phyloP scores from a whole-genome alignment of 164 flowering plant genomes.

The grape (Vitis vinifera) region DNA sequence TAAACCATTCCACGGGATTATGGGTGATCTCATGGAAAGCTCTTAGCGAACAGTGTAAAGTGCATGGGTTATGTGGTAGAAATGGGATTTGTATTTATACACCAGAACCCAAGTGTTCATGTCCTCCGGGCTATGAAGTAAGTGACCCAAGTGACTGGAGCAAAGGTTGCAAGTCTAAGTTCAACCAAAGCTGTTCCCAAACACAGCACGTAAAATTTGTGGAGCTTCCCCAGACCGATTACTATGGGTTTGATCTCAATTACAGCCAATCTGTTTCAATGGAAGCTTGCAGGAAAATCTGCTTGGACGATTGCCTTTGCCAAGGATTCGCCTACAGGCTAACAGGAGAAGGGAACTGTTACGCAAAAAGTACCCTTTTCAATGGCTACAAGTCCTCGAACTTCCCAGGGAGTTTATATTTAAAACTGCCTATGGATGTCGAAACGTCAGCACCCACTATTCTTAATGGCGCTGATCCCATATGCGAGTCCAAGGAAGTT shows the following conservation, averaged over 20 bases:
- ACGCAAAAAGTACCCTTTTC: conserved; percentile 24
- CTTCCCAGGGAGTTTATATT: conserved; percentile 19
- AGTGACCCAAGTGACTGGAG: conserved; percentile 35
- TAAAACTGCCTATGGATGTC: conserved; percentile 25
- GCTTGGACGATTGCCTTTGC: conserved; percentile 34
- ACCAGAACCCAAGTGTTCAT: conserved; percentile 35
- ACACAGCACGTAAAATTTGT: conserved; percentile 20
- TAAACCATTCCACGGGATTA: conserved; percentile 15
- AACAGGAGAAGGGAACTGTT: conserved; percentile 26
- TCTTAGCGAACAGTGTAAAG: conserved; percentile 23
- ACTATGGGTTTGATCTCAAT: conserved; percentile 39
- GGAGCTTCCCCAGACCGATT: conserved; percentile 30
- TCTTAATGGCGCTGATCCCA: conserved; percentile 6
- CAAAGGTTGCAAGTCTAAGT: conserved; percentile 44
- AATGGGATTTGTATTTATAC: conserved; percentile 42
- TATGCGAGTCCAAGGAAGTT: not conserved
- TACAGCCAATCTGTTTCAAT: not conserved
- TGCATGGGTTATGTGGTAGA: conserved; percentile 45
- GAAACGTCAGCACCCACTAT: not conserved
- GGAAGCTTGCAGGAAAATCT: conserved; percentile 19
- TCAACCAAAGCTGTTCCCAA: conserved; percentile 22
- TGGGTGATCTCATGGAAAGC: conserved; percentile 46
- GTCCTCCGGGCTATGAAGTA: conserved; percentile 35
- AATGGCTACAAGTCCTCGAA: conserved; percentile 28
- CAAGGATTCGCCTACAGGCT: conserved; percentile 30